Base-by-base conservation (phyloP, 1,284 basidiomycete species). In the Rhodotorula sp. region DNA sequence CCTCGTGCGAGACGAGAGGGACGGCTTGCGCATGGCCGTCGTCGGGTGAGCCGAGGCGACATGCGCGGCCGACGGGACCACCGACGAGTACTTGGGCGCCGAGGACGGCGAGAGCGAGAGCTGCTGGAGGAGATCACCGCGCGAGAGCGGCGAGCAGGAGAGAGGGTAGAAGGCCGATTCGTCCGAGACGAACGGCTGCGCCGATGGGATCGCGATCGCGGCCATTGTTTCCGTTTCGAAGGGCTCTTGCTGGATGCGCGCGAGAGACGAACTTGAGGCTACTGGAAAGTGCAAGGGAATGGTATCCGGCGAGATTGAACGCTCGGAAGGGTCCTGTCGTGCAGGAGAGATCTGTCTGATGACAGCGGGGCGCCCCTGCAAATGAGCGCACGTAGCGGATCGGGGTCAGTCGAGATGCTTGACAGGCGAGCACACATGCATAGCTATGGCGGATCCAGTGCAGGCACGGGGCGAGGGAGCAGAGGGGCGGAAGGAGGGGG, bases 141-240 rank as follows among this genome's bases (percentile, higher is more conserved):
- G 68, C 54, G 70, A 72, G 59, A 69, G 62, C 14, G 68, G 70
- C 22, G 73, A 75, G 61, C 70, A 68, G 26, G 71, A 70, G 30
- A 69, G 57, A 30, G 63, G 53, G 53, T 55, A 62, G 61, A 62
- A 62, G 56, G 64, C 49, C 60, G 68, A 56, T 15, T 64, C 61
- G 57, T 60, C 63, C 64, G 53, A 26, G 54, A 54, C 64, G 66
- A 66, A 68, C 7, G 64, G 37, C 61, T 64, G 59, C n/a, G 58
- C 42, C 15, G 70, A 29, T 20, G 71, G 74, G 56, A 75, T 75
- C 22, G 74, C 74, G 69, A 75, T 69, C 57, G 73, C 73, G 45
- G 73, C 60, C 73, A 75, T 75, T 29, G 53, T 42, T 12, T 42
- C 37, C 37, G 37, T 42, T 42, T 42, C 37, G 37, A 42, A 12